Base-by-base conservation (phyloP, 805 yeast species). In the Metschnikowia lunata region DNA sequence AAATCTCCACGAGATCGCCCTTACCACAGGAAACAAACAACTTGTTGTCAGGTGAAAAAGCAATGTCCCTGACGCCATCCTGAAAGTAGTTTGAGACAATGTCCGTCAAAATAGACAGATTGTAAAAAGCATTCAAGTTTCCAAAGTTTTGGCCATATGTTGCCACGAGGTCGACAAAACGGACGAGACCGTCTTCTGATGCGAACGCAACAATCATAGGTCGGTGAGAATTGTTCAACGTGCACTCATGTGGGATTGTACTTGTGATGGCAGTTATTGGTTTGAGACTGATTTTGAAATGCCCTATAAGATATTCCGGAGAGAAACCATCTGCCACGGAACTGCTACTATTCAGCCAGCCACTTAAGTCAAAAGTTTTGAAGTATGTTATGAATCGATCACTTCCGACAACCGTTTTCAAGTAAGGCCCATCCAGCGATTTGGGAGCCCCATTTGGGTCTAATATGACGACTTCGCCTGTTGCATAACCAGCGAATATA, bases 181-280 rank as follows among this genome's bases (percentile, higher is more conserved):
- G 64, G 26, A 82, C 63, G 48, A 74, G 75, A 2, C 89, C 93
- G 56, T 83, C 88, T 48, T 79, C 85, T 7, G 80, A 67, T 0
- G 84, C 77, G n/a, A 80, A 57, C 0, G 80, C 76, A 7, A 78
- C 41, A 6, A 76, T 55, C 53, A 60, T 60, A 38, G 59, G 87
- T 72, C 51, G 77, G 14, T 39, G 45, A 2, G 38, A 30, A 57
- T 46, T 63, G 60, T 23, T 30, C 4, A 42, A 30, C 37, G 31
- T 35, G 4, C 34, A 37, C 26, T 41, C 48, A 36, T 57, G 52
- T 1, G 64, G 56, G 9, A 64, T 44, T 0, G 72, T 66, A 10
- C 71, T 63, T 4, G 66, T 55, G 9, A 71, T 65, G 27, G 67
- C 52, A 0, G 88, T 82, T 28, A 85, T 70, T 2, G 88, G 78